Conservation (phyloP, 148 eudicot species). For the Cornus kousa region DNA sequence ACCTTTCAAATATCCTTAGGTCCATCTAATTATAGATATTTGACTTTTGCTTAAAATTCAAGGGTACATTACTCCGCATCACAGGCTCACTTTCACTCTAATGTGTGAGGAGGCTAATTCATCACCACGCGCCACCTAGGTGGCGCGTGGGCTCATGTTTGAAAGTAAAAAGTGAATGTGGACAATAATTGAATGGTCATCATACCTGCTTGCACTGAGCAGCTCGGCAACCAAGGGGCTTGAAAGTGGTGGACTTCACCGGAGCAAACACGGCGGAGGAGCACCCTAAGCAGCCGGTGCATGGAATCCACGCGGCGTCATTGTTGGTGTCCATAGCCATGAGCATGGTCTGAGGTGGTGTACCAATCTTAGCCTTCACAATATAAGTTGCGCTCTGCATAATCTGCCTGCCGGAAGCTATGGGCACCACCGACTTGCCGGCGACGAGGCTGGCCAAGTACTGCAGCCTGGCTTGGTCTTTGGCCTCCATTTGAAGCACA, state of each 20-base stretch:
- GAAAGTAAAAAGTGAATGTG: not conserved
- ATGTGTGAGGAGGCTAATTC: not conserved
- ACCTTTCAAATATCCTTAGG: too few species aligned
- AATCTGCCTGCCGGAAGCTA: slow-evolving; percentile 62
- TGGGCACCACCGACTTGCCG: slow-evolving; percentile 44
- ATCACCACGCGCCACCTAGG: not conserved
- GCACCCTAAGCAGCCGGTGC: slow-evolving; percentile 71
- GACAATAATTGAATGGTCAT: too few species aligned
- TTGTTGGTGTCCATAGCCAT: slow-evolving; percentile 85
- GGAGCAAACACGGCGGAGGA: slow-evolving; percentile 43
- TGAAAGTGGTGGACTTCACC: slow-evolving; percentile 50
- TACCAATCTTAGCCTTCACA: slow-evolving; percentile 71
- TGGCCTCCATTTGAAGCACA: slow-evolving; percentile 47
- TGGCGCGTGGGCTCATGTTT: not conserved
- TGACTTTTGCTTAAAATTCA: not conserved
- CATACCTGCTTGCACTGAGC: slow-evolving; percentile 67
- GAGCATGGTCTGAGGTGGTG: slow-evolving; percentile 62
- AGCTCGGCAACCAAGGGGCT: slow-evolving; percentile 41
- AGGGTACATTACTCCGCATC: not conserved
- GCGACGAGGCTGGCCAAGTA: slow-evolving; percentile 66
- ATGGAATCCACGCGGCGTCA: slow-evolving; percentile 85
- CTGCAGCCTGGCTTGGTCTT: slow-evolving; percentile 56
- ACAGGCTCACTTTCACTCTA: too few species aligned
- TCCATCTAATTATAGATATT: too few species aligned
- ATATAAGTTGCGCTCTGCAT: slow-evolving; percentile 73